phyloP scores from a whole-genome alignment of 768 basidiomycete genomes.

The Rhizopogon salebrosus region DNA sequence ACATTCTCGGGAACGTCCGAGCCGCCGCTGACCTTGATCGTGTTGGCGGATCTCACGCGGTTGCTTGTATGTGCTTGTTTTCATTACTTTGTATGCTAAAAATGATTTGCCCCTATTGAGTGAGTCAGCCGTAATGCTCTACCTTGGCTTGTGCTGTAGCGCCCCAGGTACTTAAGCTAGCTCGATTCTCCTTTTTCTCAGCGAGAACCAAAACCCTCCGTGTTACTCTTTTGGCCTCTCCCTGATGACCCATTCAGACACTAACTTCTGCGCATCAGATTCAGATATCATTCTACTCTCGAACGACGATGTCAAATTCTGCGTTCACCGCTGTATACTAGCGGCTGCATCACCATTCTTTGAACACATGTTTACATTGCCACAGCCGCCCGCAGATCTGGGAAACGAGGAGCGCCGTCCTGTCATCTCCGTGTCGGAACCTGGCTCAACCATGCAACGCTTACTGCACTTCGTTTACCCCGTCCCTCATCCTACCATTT shows the following conservation, averaged over 20 bases:
- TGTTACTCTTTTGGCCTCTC: slow-evolving; percentile 4
- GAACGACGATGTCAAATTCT: slow-evolving; percentile 42
- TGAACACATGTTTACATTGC: slow-evolving; percentile 60
- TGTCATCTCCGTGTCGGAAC: slow-evolving; percentile 53
- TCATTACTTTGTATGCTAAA: not conserved
- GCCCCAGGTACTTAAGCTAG: not conserved
- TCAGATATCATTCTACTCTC: slow-evolving; percentile 54
- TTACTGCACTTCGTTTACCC: slow-evolving; percentile 63
- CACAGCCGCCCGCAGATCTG: slow-evolving; percentile 36
- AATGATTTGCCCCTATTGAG: slow-evolving; percentile 1
- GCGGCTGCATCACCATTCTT: slow-evolving; percentile 65
- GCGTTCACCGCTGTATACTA: slow-evolving; percentile 58
- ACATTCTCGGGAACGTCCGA: slow-evolving; percentile 34
- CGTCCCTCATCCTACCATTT: slow-evolving; percentile 45
- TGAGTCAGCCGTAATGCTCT: not conserved
- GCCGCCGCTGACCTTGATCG: slow-evolving; percentile 10
- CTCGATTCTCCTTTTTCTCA: not conserved
- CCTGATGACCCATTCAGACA: slow-evolving; percentile 23
- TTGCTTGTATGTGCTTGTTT: slow-evolving; percentile 17
- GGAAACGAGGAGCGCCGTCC: slow-evolving; percentile 27
- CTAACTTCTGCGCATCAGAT: slow-evolving; percentile 39
- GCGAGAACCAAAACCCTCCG: slow-evolving; percentile 8
- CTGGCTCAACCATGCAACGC: slow-evolving; percentile 35
- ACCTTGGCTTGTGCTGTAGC: no score
- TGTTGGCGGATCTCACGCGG: slow-evolving; percentile 17